Evolutionary conservation across 257 asterid species (phyloP), one percentile per base, ranked within the genome.

Genomic region (Salvia hispanica): DNA sequence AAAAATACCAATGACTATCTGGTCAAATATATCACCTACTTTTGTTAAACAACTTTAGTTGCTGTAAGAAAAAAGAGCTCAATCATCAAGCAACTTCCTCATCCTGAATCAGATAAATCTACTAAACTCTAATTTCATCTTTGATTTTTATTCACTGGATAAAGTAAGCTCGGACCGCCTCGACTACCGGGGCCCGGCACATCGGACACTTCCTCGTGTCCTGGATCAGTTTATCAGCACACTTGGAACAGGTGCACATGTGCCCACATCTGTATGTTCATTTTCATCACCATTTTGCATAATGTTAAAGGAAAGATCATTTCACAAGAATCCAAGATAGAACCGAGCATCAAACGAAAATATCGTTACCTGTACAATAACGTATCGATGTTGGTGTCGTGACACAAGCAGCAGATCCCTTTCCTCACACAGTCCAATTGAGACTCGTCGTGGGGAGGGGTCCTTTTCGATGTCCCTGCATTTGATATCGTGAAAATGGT

Each of bases 321-420:
- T 45, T 45, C 25, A 28, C 40, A 44, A 13, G 14, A 3, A 21
- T 18, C 44, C 33, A 13, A 54, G n/a, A 54, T 13, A 9, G 12
- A 67, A 56, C 1, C 5, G 7, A 55, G 18, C 3, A 6, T 15
- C 25, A 6, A n/a, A 15, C 55, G n/a, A 0, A 48, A 6, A n/a
- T 6, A 51, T n/a, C 47, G 14, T 72, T 72, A 92, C 98, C 98
- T 90, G 87, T 90, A 90, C 61, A 92, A 78, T 58, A 93, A 78
- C 52, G 96, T 79, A 79, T 93, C 86, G 3, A 93, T 90, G 61
- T 78, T 84, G 79, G 72, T 71, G 8, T 72, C 81, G 62, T 66
- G 62, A 43, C 99, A 93, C 31, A 90, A 33, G 77, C 99, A 90
- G 79, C 99, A 93, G 53, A 88, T 74, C 59, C 97, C 99, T 79